Conservation (phyloP, 805 yeast genomes). For the Candida sithepensis region DNA sequence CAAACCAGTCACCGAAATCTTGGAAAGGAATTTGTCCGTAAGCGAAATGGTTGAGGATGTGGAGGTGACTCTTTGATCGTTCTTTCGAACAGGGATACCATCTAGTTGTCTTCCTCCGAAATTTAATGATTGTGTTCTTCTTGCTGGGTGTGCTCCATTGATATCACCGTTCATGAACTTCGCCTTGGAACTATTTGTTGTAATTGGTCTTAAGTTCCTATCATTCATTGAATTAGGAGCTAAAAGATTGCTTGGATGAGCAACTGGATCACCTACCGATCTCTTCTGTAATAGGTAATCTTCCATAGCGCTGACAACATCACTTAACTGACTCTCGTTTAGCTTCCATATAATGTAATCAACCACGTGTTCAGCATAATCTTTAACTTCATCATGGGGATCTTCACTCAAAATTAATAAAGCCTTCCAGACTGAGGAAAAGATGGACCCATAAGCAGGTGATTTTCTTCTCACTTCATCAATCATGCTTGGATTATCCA, state of each 20-base stretch:
- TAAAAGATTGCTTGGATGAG: background rate
- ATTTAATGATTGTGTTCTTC: slow-evolving; percentile 26
- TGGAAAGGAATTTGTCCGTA: slow-evolving; percentile 19
- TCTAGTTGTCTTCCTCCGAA: slow-evolving; percentile 8
- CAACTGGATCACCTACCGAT: slow-evolving; percentile 6
- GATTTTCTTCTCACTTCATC: slow-evolving; percentile 63
- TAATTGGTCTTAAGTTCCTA: slow-evolving; percentile 7
- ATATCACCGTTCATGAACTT: slow-evolving; percentile 3
- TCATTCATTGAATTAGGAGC: slow-evolving; percentile 1
- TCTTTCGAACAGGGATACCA: background rate
- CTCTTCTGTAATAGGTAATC: slow-evolving; percentile 53
- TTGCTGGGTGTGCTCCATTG: background rate
- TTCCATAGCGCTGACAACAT: slow-evolving; percentile 64
- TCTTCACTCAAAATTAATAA: slow-evolving; percentile 78
- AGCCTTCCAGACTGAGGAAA: slow-evolving; percentile 85
- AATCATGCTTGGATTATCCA: slow-evolving; percentile 57
- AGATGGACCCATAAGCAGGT: slow-evolving; percentile 84
- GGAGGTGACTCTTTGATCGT: slow-evolving; percentile 17
- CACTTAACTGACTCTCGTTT: slow-evolving; percentile 62
- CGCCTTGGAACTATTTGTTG: slow-evolving; percentile 6
- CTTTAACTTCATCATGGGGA: slow-evolving; percentile 78
- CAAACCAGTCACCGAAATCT: slow-evolving; percentile 15
- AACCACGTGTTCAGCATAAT: slow-evolving; percentile 67
- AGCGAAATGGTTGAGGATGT: slow-evolving; percentile 22
- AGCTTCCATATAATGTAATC: slow-evolving; percentile 67